Base-by-base conservation (phyloP, 2,329 filamentous ascomycete genomes). In the Diaporthe nobilis region DNA sequence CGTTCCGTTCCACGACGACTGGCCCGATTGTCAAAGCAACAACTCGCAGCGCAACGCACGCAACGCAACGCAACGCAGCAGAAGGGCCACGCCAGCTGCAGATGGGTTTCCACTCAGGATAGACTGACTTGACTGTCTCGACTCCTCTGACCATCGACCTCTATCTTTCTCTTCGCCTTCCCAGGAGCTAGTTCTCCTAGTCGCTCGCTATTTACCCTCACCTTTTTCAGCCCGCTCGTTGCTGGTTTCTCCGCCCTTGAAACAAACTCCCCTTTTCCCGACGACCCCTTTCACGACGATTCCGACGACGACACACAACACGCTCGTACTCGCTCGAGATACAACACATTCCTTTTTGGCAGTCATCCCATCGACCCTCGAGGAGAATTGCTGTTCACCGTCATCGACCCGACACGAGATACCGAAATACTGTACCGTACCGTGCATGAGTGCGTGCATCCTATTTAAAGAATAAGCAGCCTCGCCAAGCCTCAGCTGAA, bases 391-490 rank as follows among this genome's bases (percentile, higher is more conserved):
- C 15, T 47, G n/a, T 17, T 44, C 25, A 22, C 51, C 28, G 47
- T 42, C 72, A 20, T 22, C 42, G 31, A 37, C 20, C 42, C 65
- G 55, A 61, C 55, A 70, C 42, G 42, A 65, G 25, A 31, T 73
- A 65, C 51, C 44, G 12, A 42, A 65, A 37, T 53, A 65, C 39
- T n/a, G 44, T 39, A 34, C 44, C 39, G 39, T 25, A 47, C 61
- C 61, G 42, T 65, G 61, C 61, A 65, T 22, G 42, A 65, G 25
- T 34, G 25, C 34, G 58, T 61, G 68, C 49, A 28, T 65, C 63
- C 70, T 77, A 77, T 75, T 72, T 72, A 77, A 75, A 73, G 70
- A 75, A 55, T 47, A 51, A 63, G 68, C 75, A 77, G 75, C 75
- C 73, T 73, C 63, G 73, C 73, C 47, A 58, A 71, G 73, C 57